These are phyloP conservation scores for Pulveroboletus sp. DNA, from an alignment of 768 basidiomycete species.

Conservation along the genomic window DNA sequence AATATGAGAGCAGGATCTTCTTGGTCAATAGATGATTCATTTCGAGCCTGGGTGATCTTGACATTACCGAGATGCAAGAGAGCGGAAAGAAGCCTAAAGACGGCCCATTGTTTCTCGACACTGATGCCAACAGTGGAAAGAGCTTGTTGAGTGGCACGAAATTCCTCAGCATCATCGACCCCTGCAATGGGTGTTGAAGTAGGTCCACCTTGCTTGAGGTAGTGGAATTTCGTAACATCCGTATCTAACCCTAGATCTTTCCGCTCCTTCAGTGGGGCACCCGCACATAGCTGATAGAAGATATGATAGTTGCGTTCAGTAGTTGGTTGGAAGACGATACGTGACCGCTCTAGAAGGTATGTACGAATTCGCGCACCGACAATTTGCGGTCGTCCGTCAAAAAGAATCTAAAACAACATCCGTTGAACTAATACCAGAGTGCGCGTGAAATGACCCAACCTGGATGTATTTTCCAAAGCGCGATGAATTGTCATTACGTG, in stretches of 20 bases:
- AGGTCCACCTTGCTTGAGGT: constrained; percentile 90
- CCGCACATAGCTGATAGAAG: constrained; percentile 98
- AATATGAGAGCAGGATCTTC: constrained; percentile 73
- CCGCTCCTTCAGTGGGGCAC: constrained; percentile 90
- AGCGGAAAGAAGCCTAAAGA: constrained; percentile 89
- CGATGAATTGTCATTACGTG: constrained; percentile 97
- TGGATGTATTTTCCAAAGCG: constrained; percentile 99
- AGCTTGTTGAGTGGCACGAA: constrained; percentile 88
- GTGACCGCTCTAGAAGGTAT: constrained; percentile 94
- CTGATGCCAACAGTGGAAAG: constrained; percentile 96
- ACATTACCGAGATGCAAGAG: constrained; percentile 98
- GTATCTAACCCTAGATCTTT: constrained; percentile 89
- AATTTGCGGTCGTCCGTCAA: constrained; percentile 93
- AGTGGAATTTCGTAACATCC: constrained; percentile 84
- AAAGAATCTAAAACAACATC: constrained; percentile 67
- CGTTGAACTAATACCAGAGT: neutral
- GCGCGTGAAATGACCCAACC: constrained; percentile 32
- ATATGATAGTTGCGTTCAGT: constrained; percentile 99
- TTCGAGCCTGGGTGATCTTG: constrained; percentile 76
- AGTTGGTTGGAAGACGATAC: constrained; percentile 94
- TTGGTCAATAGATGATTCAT: constrained; percentile 81
- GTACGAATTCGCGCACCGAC: constrained; percentile 99
- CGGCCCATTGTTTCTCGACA: constrained; percentile 97
- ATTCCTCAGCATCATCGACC: constrained; percentile 96
- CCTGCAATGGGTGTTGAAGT: constrained; percentile 81